Conservation (phyloP, 371 early-diverging fungal species). For the Mucor circinelloides region DNA sequence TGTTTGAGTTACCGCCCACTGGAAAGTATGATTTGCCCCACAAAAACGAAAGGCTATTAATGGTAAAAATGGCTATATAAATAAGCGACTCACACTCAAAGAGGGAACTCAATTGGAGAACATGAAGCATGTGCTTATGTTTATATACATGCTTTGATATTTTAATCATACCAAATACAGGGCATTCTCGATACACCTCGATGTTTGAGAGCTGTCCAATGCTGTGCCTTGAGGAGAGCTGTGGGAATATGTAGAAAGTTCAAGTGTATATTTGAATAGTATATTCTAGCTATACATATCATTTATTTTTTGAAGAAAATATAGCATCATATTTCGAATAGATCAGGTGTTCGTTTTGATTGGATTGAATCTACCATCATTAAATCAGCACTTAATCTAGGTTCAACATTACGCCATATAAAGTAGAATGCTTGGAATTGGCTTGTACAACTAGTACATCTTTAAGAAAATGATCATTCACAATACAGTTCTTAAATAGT, state of each 20-base stretch:
- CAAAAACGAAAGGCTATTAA: not conserved
- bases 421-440: not conserved
- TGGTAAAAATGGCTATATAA: conserved; percentile 9
- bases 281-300: not conserved
- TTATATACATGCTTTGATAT: not conserved
- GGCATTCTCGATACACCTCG: not conserved
- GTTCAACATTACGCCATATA: conserved; percentile 2
- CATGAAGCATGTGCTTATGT: not conserved
- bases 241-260: not conserved
- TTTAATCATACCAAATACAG: conserved; percentile 2
- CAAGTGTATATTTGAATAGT: not conserved
- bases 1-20: conserved; percentile 4
- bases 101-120: not conserved
- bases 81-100: conserved; percentile 7
- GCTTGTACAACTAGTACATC: not conserved
- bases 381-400: conserved; percentile 3
- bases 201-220: not conserved
- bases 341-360: not conserved
- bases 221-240: not conserved
- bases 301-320: not conserved
- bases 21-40: not conserved
- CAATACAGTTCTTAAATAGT: not conserved
- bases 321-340: not conserved
- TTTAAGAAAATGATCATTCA: not conserved
- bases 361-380: not conserved